phyloP scores from a whole-genome alignment of 306 rosid genomes.

The Cajanus cajan region DNA sequence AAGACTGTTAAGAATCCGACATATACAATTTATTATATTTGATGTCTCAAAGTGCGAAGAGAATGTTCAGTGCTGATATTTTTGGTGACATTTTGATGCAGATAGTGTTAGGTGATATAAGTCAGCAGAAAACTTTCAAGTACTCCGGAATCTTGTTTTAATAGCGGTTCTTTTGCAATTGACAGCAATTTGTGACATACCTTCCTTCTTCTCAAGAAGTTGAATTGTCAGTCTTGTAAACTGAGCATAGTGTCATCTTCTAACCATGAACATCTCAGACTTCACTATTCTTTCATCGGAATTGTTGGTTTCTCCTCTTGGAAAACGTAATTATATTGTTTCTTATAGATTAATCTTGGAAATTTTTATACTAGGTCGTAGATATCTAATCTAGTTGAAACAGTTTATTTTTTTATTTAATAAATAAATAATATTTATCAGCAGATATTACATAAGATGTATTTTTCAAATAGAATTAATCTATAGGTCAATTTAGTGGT shows the following conservation, averaged over 20 bases:
- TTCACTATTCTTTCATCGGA: conserved; percentile 11
- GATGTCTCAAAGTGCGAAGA: not conserved
- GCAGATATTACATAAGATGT: too few species aligned
- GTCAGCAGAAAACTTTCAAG: conserved; percentile 84
- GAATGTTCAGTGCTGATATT: conserved; percentile 25
- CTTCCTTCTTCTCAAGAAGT: conserved; percentile 88
- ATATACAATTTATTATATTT: not conserved
- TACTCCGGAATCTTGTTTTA: conserved; percentile 87
- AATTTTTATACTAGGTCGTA: too few species aligned
- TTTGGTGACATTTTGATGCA: conserved; percentile 45
- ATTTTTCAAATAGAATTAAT: too few species aligned
- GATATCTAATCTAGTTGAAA: too few species aligned
- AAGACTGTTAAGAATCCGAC: not conserved
- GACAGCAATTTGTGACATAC: conserved; percentile 75
- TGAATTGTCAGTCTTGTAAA: conserved; percentile 81
- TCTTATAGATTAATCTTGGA: too few species aligned
- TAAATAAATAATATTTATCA: too few species aligned
- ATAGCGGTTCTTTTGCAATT: conserved; percentile 83
- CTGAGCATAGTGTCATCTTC: not conserved
- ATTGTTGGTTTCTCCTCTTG: not conserved
- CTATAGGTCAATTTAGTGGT: too few species aligned
- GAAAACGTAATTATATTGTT: too few species aligned
- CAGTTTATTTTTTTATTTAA: too few species aligned
- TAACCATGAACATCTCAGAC: conserved; percentile 13
- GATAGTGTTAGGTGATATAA: conserved; percentile 84